Conservation (phyloP, 108 stramenopile genomes). For the Pseudonitzschia pungens region DNA sequence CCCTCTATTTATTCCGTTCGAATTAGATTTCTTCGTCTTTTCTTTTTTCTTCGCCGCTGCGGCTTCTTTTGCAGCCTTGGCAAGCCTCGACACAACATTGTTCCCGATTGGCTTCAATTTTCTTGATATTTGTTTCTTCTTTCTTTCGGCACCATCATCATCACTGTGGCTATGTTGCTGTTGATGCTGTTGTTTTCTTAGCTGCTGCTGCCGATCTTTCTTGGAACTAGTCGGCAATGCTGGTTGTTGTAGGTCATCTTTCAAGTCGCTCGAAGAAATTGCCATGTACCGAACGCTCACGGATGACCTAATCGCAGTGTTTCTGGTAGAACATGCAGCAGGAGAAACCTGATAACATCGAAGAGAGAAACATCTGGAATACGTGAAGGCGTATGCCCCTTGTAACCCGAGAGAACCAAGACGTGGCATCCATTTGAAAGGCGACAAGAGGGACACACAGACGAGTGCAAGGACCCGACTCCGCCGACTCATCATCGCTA, state of each 20-base stretch:
- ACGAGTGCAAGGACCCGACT: neutral
- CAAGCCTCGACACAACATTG: conserved; percentile 19
- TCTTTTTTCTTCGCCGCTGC: conserved; percentile 6
- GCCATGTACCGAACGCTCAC: conserved; percentile 25
- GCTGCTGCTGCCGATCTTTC: neutral
- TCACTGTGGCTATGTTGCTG: neutral
- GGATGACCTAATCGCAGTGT: neutral
- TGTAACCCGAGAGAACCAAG: neutral
- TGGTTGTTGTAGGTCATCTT: conserved; percentile 7
- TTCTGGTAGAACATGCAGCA: neutral
- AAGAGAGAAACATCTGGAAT: too few species aligned
- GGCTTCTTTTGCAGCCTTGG: conserved; percentile 33
- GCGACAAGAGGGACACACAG: neutral
- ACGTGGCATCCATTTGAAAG: neutral
- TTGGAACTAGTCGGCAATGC: neutral
- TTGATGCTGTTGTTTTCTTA: neutral
- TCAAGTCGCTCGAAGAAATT: conserved; percentile 31
- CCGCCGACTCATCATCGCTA: neutral
- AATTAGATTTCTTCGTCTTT: neutral
- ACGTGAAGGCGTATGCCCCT: neutral
- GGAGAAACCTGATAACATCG: too few species aligned
- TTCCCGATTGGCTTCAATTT: conserved; percentile 13
- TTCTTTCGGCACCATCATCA: neutral
- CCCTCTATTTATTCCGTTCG: neutral
- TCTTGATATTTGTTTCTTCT: neutral